Percentiles rank a stretch among this genome's conserved stretches.
phyloP scores from a whole-genome alignment of 495 filamentous ascomycete genomes.

The Jackrogersella multiformis region DNA sequence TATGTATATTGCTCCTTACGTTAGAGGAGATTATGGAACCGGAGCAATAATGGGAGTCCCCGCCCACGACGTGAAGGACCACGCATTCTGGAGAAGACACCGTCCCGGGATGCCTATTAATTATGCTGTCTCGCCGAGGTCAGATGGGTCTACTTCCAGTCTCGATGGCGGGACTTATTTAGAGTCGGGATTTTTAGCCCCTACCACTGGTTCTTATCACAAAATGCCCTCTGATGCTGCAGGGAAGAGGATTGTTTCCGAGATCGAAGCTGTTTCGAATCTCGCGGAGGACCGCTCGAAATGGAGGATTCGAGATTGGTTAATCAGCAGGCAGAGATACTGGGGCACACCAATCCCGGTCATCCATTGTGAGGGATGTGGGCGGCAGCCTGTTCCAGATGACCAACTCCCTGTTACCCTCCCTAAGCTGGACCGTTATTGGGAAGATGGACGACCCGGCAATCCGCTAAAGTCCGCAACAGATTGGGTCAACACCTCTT shows the following conservation, averaged over 20 bases:
- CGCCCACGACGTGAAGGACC: slow-evolving; percentile 79
- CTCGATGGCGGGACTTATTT: slow-evolving; percentile 61
- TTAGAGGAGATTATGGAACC: slow-evolving; percentile 87
- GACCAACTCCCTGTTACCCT: slow-evolving; percentile 80
- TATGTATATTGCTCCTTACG: slow-evolving; percentile 84
- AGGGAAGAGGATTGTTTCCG: slow-evolving; percentile 65
- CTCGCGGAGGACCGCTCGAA: slow-evolving; percentile 68
- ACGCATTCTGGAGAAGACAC: slow-evolving; percentile 82
- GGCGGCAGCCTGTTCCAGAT: slow-evolving; percentile 78
- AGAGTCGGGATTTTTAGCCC: slow-evolving; percentile 71
- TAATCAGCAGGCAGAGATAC: slow-evolving; percentile 87
- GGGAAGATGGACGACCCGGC: slow-evolving; percentile 73
- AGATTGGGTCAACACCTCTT: slow-evolving; percentile 78
- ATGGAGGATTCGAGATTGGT: slow-evolving; percentile 85
- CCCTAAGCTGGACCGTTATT: slow-evolving; percentile 73
- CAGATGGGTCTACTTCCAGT: slow-evolving; percentile 54
- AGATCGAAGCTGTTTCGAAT: slow-evolving; percentile 61
- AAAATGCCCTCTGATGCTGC: slow-evolving; percentile 70
- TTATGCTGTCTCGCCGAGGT: slow-evolving; percentile 62
- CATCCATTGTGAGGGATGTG: slow-evolving; percentile 81
- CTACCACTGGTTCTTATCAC: slow-evolving; percentile 66
- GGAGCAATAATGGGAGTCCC: slow-evolving; percentile 94
- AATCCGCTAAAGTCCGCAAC: slow-evolving; percentile 77
- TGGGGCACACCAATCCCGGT: slow-evolving; percentile 94
- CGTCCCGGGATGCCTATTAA: slow-evolving; percentile 59